These are phyloP conservation scores for Xylariales sp. DNA, from an alignment of 2,329 filamentous ascomycete species.

Conservation along the genomic window DNA sequence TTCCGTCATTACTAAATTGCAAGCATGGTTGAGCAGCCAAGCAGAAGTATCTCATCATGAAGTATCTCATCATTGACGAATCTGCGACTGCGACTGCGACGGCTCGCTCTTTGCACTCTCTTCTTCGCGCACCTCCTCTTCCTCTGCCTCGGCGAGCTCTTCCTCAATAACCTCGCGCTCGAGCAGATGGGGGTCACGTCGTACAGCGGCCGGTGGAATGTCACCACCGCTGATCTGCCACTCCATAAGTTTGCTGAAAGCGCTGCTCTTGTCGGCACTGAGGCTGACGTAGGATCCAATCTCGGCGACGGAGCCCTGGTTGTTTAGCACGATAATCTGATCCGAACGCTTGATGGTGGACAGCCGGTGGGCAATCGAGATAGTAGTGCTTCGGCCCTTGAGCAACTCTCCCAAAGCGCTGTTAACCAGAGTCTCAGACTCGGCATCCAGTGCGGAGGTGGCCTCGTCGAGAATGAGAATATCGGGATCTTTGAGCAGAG, in stretches of 20 bases:
- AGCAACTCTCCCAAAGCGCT: slow-evolving; percentile 79
- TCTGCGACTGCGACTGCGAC: too few relatives aligned
- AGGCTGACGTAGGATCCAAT: slow-evolving; percentile 80
- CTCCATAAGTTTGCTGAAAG: slow-evolving; percentile 95
- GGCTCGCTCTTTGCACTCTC: slow-evolving; percentile 13
- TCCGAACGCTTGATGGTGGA: slow-evolving; percentile 97
- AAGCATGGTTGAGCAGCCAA: too few relatives aligned
- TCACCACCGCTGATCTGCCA: slow-evolving; percentile 95
- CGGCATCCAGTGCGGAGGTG: slow-evolving; percentile 91
- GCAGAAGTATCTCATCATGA: too few relatives aligned
- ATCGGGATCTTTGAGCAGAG: slow-evolving; percentile 91
- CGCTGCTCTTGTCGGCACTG: slow-evolving; percentile 67
- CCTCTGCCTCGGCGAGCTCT: slow-evolving; percentile 38
- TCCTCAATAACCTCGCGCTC: slow-evolving; percentile 50
- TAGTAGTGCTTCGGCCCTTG: slow-evolving; percentile 86
- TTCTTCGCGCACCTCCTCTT: slow-evolving; percentile 23
- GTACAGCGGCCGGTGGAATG: slow-evolving; percentile 32
- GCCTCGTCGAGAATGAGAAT: slow-evolving; percentile 96
- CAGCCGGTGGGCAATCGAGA: slow-evolving; percentile 92
- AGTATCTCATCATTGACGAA: too few relatives aligned
- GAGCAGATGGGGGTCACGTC: slow-evolving; percentile 37
- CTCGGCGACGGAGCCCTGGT: slow-evolving; percentile 85
- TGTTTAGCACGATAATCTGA: slow-evolving; percentile 85
- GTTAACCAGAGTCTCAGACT: slow-evolving; percentile 95
- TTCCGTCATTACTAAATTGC: too few relatives aligned